Evolutionary conservation across 2,329 filamentous ascomycete species (phyloP), one percentile per base, ranked within the genome.

Genomic region (Cucurbitaria berberidis): DNA sequence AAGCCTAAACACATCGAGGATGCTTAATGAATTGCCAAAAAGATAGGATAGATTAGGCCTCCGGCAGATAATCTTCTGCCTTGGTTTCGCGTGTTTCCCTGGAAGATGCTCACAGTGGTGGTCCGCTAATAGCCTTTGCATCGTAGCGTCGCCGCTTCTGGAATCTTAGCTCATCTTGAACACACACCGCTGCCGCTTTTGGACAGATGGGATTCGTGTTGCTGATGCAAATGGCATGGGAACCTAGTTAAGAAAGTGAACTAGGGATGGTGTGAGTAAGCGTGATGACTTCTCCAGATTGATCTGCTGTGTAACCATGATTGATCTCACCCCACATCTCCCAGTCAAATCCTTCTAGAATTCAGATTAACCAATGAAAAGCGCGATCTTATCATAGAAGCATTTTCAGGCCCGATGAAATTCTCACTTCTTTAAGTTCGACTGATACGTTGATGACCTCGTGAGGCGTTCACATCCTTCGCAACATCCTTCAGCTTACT

Each of bases 261-360:
- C 15, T n/a, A 24, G 24, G 27, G 8, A 15, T n/a, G 30, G 16
- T 1, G 15, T 4, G 21, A n/a, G 22, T 41, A n/a, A 46, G 48
- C 35, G 6, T 32, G 11, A 24, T 36, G 22, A 41, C 18, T 53
- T 43, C 30, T 53, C 29, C 35, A 50, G 27, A 53, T 45, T 50
- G 50, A 50, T n/a, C 41, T 41, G 46, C 18, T 45, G 51, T 53
- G 41, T 50, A 45, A 53, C 51, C 26, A 30, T 19, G 29, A 38
- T 3, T 19, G 51, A 49, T 50, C 45, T 41, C 42, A 34, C 27
- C 27, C 9, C 16, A 41, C 36, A 36, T 3, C 24, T 11, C 16
- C 6, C 29, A 39, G 35, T 45, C 49, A 45, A 34, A 13, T 29
- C 5, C 29, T 16, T 38, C 21, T 22, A 29, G 35, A 26, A 5